Evolutionary conservation across 192 early-diverging fungal genomes (phyloP), one percentile per base, ranked within the genome.

Genomic region (Spizellomyces sp.): DNA sequence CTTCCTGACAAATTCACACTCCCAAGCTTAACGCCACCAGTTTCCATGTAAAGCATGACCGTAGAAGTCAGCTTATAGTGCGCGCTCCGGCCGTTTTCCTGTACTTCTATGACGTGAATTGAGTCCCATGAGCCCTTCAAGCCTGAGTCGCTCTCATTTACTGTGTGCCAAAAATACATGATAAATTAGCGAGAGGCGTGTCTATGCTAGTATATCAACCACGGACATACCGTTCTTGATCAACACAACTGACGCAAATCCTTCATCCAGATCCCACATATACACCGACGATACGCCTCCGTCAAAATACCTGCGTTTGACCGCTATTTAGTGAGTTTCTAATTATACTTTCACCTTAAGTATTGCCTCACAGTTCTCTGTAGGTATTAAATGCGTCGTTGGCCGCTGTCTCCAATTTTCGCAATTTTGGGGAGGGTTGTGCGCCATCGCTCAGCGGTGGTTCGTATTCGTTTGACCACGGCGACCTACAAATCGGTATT

Each of bases 381-480:
- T 99, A 99, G 56, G 94, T 95, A 74, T 90, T 87, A 63, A 99
- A 99, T 4, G 97, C 97, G 43, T 95, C 96, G 81, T 99, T 99
- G 44, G 94, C 94, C 5, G 89, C 79, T 36, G 92, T 68, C 72
- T 99, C 97, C 9, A 99, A 88, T 76, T 92, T 93, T 44, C 96
- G 90, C 69, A 96, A 84, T 47, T 87, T 84, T 12, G 87, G 64
- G 5, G 94, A 92, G 6, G 97, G 96, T 45, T 88, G 73, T 27
- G 81, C 84, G 46, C 89, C 93, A 67, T 97, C 97, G 17, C 57
- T 21, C 14, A 80, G 19, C 41, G 91, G 86, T 50, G 96, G 96
- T 47, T 95, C 91, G 76, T 93, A 99, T 67, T 95, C 88, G 75
- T 96, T 95, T 17, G 93, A 94, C 96, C 96, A 98, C 48, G 97